A percentile compares a stretch with the other conserved stretches of the same genome.
Evolutionary conservation across 2,329 filamentous ascomycete genomes (phyloP).

Genomic region (Epichloe typhina): DNA sequence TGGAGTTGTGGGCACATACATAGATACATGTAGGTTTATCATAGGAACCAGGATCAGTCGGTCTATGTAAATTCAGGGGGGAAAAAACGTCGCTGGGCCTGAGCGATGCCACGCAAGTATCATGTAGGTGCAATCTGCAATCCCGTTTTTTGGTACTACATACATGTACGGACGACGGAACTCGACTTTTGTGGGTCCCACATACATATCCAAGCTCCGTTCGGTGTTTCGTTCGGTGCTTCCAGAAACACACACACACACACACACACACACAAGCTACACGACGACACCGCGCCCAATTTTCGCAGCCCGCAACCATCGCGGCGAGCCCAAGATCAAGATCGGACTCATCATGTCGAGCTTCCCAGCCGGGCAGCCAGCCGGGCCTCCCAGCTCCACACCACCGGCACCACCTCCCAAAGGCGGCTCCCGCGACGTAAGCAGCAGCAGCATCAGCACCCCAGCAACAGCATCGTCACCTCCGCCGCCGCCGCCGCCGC

Average conservation of each 20-base stretch:
- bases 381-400: conserved; percentile 17
- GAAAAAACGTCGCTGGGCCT: too few relatives aligned
- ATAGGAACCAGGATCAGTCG: too few relatives aligned
- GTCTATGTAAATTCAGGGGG: too few relatives aligned
- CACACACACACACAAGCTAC: too few relatives aligned
- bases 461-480: conserved; percentile 33
- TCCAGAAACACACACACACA: too few relatives aligned
- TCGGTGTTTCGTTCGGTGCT: too few relatives aligned
- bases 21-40: neutral
- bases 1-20: neutral
- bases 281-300: neutral
- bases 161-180: too few relatives aligned
- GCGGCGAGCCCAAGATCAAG: neutral
- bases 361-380: conserved; percentile 14
- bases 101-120: too few relatives aligned
- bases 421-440: conserved; percentile 51
- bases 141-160: too few relatives aligned
- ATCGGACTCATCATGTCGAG: conserved; percentile 13
- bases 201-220: too few relatives aligned
- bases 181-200: too few relatives aligned
- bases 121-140: too few relatives aligned
- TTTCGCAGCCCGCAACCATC: neutral
- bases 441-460: conserved; percentile 51
- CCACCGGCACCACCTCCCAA: conserved; percentile 63
- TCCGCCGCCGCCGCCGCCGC: conserved; percentile 10